Conservation (phyloP, 148 eudicot genomes). For the Heliosperma pusillum region DNA sequence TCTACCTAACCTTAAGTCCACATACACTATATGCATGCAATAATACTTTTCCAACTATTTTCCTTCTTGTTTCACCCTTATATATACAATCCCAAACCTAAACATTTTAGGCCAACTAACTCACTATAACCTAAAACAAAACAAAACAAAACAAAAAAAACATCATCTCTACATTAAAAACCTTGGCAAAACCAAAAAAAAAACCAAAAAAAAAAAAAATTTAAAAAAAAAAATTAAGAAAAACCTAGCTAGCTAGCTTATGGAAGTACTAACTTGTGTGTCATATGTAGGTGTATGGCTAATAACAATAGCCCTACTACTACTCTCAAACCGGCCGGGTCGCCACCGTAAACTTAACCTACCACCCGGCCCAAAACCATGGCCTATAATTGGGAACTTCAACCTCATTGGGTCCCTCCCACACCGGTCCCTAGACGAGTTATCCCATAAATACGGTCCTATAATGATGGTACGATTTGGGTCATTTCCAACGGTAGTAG, state of each 20-base stretch:
- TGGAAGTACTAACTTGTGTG: conserved; percentile 38
- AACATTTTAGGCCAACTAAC: no score
- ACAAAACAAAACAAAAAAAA: no score
- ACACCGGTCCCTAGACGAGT: conserved; percentile 65
- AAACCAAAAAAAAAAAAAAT: no score
- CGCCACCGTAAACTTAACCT: conserved; percentile 40
- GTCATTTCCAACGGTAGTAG: conserved; percentile 59
- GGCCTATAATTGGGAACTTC: conserved; percentile 91
- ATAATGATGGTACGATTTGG: conserved; percentile 72
- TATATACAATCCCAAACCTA: background rate
- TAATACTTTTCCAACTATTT: background rate
- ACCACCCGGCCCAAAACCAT: conserved; percentile 92
- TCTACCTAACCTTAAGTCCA: conserved; percentile 11
- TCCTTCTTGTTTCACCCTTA: background rate
- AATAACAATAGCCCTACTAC: conserved; percentile 28
- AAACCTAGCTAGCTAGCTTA: conserved; percentile 8
- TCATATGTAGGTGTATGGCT: conserved; percentile 33
- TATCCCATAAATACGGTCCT: conserved; percentile 65
- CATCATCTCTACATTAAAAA: background rate
- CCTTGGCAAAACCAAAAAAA: no score
- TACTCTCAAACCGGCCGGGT: conserved; percentile 30
- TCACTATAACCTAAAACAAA: background rate
- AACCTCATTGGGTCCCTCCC: conserved; percentile 82
- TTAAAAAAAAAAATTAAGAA: no score
- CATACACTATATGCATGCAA: background rate